Conservation (phyloP, 306 rosid genomes). For the Acacia acuminata region DNA sequence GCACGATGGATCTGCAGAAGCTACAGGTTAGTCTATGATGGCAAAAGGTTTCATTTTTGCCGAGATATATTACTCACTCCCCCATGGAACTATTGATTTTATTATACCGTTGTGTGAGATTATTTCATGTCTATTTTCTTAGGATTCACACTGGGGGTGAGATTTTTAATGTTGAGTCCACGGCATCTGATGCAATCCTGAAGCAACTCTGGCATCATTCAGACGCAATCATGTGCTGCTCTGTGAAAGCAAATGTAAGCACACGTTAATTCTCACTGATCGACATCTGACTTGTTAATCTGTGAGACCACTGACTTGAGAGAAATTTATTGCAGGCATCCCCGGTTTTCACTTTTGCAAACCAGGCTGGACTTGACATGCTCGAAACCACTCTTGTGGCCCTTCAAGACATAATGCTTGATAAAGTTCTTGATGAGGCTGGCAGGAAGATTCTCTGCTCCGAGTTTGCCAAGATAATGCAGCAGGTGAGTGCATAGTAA, state of each 20-base stretch:
- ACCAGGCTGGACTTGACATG: conserved; percentile 98
- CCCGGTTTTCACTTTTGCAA: conserved; percentile 89
- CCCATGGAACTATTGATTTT: too few relatives aligned
- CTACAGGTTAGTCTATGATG: conserved; percentile 55
- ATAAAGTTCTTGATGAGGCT: conserved; percentile 87
- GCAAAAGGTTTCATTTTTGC: not conserved
- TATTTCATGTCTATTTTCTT: not conserved
- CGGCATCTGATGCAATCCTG: conserved; percentile 73
- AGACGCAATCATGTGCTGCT: conserved; percentile 92
- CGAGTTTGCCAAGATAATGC: conserved; percentile 94
- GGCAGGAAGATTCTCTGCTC: conserved; percentile 88
- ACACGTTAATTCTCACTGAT: not conserved
- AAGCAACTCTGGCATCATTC: conserved; percentile 95
- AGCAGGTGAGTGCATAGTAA: conserved; percentile 55
- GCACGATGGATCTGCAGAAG: conserved; percentile 85
- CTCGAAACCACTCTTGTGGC: conserved; percentile 95
- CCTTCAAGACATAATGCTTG: conserved; percentile 94
- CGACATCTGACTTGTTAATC: not conserved
- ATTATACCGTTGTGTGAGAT: not conserved
- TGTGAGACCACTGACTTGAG: not conserved
- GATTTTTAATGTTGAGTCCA: conserved; percentile 55
- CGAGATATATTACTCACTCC: not conserved
- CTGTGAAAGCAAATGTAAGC: conserved; percentile 77
- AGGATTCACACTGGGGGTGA: conserved; percentile 84
- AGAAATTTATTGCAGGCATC: conserved; percentile 64